Base-by-base conservation (phyloP, 1,139 yeast genomes). In the Taiozyma onychis region DNA sequence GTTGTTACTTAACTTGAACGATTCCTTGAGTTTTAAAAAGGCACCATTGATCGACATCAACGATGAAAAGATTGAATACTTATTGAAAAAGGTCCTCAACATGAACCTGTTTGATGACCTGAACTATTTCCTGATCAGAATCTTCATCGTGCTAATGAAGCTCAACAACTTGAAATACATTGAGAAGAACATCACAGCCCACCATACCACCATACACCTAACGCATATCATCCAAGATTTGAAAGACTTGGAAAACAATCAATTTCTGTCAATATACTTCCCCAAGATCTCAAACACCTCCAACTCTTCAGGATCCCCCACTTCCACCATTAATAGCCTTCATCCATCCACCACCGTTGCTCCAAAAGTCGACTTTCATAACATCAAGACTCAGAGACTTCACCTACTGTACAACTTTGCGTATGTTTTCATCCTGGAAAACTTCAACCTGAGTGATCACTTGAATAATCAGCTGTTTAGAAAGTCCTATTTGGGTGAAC, bases 101-200 rank as follows among this genome's bases (percentile, higher is more conserved):
- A 21, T 57, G 42, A 59, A 56, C 43, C 45, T 59, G 26, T 55
- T 55, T 46, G 57, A 60, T 41, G 61, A 58, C 43, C 44, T 57
- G 46, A 58, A 55, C 44, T 60, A 56, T 46, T 52, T 54, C 42
- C 27, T 57, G 22, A 50, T 57, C 21, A 45, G 48, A 41, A 52
- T 57, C 8, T 42, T 55, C 13, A 52, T 47, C n/a, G 53, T 54
- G 8, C 14, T 59, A 32, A 41, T 57, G 35, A 57, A 50, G 34
- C 46, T 59, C 44, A 59, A 58, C 48, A 52, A 53, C 26, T 41
- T 57, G 8, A 48, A 49, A 14, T 54, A 57, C 39, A 47, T 46
- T 16, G 44, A 39, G 8, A 43, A 41, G 18, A 26, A n/a, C 16
- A 6, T 4, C 4, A 13, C 34, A 22, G 13, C n/a, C 41, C 41